Evolutionary conservation across 768 basidiomycete genomes (phyloP).

Genomic region (Rhizopogon vulgaris): DNA sequence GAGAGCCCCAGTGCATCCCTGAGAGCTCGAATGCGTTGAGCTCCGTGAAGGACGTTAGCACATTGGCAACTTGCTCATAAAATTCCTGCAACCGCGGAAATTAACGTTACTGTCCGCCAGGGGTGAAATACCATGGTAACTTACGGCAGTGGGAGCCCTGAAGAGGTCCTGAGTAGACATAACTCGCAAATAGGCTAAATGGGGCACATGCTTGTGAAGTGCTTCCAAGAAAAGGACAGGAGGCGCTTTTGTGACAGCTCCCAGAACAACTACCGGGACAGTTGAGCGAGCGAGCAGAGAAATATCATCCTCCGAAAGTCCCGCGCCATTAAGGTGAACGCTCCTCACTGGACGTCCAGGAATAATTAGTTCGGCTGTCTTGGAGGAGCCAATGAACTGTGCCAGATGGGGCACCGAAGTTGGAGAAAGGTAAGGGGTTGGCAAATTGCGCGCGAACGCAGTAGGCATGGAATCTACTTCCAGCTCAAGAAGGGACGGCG

Average conservation of each 20-base stretch:
- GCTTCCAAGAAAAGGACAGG: slow-evolving; percentile 52
- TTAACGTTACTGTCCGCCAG: slow-evolving; percentile 16
- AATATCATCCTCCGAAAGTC: slow-evolving; percentile 53
- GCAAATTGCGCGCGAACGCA: slow-evolving; percentile 13
- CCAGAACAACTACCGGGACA: slow-evolving; percentile 48
- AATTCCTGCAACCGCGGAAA: slow-evolving; percentile 39
- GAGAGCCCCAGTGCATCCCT: slow-evolving; percentile 69
- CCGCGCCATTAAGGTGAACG: slow-evolving; percentile 57
- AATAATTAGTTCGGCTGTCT: slow-evolving; percentile 48
- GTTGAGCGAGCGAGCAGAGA: slow-evolving; percentile 43
- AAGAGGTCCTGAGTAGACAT: slow-evolving; percentile 49
- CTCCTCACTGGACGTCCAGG: slow-evolving; percentile 62
- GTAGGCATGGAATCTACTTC: slow-evolving; percentile 41
- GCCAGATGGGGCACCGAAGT: slow-evolving; percentile 38
- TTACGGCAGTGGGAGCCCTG: slow-evolving; percentile 46
- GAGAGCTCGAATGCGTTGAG: slow-evolving; percentile 67
- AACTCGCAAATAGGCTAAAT: slow-evolving; percentile 61
- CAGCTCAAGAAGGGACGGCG: slow-evolving; percentile 50
- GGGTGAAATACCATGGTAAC: slow-evolving; percentile 15
- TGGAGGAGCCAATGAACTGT: slow-evolving; percentile 57
- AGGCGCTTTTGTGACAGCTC: slow-evolving; percentile 51
- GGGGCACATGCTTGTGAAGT: slow-evolving; percentile 51
- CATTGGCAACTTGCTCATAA: slow-evolving; percentile 52
- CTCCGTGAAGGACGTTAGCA: slow-evolving; percentile 52
- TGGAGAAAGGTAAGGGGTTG: slow-evolving; percentile 19